Conservation (phyloP, 2,329 filamentous ascomycete genomes). For the Daldinia sp. region DNA sequence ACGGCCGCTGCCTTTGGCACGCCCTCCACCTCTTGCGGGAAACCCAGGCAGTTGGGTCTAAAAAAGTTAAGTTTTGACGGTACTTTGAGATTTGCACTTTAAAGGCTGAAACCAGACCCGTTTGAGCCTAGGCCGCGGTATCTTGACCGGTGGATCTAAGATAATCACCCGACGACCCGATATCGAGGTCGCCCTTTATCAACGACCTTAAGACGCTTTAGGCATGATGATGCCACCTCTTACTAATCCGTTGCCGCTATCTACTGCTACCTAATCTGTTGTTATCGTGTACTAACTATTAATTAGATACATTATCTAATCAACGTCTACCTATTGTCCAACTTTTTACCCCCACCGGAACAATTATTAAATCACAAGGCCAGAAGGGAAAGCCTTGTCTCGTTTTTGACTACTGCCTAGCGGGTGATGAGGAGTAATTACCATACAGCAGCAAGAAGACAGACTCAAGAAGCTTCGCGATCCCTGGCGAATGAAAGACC, state of each 20-base stretch:
- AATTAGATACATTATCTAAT: not conserved
- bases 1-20: constrained; percentile 16
- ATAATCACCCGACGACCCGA: constrained; percentile 35
- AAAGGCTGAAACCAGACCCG: not conserved
- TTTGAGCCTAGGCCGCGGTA: constrained; percentile 18
- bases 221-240: too few species aligned
- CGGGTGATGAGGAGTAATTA: constrained; percentile 13
- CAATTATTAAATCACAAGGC: too few species aligned
- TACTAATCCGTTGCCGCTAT: too few species aligned
- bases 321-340: too few species aligned
- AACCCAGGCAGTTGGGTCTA: constrained; percentile 36
- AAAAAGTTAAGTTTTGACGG: not conserved
- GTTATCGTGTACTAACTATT: too few species aligned
- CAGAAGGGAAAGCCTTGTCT: constrained; percentile 6
- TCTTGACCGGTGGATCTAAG: constrained; percentile 26
- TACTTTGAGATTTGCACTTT: constrained; percentile 1
- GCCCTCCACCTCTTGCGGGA: constrained; percentile 13
- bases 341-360: too few species aligned
- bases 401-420: not conserved
- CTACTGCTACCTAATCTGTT: too few species aligned
- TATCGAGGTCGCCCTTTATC: constrained; percentile 12
- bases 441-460: not conserved
- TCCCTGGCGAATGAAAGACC: constrained; percentile 2
- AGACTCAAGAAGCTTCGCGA: constrained; percentile 3
- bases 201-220: too few species aligned